Evolutionary conservation across 75 land plant species (phyloP), one percentile per base, ranked within the genome.

Genomic region (Larix kaempferi): DNA sequence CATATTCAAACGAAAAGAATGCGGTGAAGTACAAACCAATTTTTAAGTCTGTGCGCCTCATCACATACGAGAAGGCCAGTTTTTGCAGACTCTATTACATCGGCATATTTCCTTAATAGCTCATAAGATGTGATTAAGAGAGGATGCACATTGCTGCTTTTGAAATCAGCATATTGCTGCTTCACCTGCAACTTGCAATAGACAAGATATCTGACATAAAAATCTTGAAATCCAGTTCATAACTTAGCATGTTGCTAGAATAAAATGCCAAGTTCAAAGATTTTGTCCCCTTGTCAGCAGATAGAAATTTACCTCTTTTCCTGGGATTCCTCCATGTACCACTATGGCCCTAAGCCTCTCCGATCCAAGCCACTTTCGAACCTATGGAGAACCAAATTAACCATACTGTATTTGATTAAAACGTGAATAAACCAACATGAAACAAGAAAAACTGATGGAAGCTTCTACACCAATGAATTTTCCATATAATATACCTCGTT

Each of bases 41-140:
- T 86, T 73, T 86, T 86, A 37, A 86, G 86, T 52, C 88, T 82
- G 52, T 86, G 88, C 23, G 88, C 88, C 74, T 86, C 88, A 57
- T 86, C 88, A 71, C 88, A 86, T 41, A 86, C 78, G 35, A 86
- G 86, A 58, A 86, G 86, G 37, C 74, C 88, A 22, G 82, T 86
- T 63, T 83, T 83, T 27, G 86, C 15, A 71, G 88, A 83, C 63
- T 63, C 86, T 27, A 86, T 67, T 54, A 76, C 6, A 41, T 83
- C 82, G 21, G 72, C 23, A 71, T 86, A 81, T 49, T 80, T 86
- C 22, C 88, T 80, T 25, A 86, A 33, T 19, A 83, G 62, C 54
- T 86, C 88, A 80, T 86, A 86, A 21, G 88, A 86, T 57, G 88
- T 86, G 59, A 86, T 86, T 54, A 86, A 37, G 58, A 86, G 82